These are phyloP conservation scores for Vaccinium corymbosum DNA, from an alignment of 148 eudicot species.

Conservation along the genomic window DNA sequence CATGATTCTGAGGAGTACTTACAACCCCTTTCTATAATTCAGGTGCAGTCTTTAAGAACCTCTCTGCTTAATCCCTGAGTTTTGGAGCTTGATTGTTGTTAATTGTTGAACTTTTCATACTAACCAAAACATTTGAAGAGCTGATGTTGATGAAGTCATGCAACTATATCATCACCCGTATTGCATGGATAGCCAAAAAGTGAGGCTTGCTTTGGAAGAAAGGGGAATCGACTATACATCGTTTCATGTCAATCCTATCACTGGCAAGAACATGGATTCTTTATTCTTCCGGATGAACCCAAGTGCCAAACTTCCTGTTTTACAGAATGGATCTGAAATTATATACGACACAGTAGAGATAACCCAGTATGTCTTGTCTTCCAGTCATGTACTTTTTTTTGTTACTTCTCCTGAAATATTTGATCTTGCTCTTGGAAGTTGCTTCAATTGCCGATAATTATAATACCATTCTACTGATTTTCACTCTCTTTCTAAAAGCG, in stretches of 20 bases:
- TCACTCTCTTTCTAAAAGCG: neutral
- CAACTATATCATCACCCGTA: conserved; percentile 95
- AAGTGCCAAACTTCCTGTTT: conserved; percentile 74
- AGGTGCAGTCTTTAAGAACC: neutral
- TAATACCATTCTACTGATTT: neutral
- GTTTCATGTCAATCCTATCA: conserved; percentile 77
- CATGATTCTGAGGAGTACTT: neutral
- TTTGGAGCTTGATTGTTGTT: neutral
- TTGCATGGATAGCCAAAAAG: conserved; percentile 94
- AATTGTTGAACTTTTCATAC: neutral
- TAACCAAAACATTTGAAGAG: conserved; percentile 10
- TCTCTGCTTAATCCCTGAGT: neutral
- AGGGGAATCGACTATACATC: conserved; percentile 82
- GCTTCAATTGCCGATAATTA: neutral
- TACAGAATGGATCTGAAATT: conserved; percentile 81
- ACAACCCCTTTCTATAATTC: neutral
- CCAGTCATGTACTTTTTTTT: neutral
- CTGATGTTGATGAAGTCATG: conserved; percentile 48
- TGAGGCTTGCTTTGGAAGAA: conserved; percentile 90
- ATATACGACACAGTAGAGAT: conserved; percentile 73
- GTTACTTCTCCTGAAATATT: conserved; percentile 2
- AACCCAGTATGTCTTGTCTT: conserved; percentile 53
- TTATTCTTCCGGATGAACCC: conserved; percentile 82
- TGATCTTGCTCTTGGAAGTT: neutral
- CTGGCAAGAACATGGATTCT: conserved; percentile 85